These are phyloP conservation scores for Rhizophora mangle DNA, from an alignment of 345 rosid genomes.

Conservation along the genomic window DNA sequence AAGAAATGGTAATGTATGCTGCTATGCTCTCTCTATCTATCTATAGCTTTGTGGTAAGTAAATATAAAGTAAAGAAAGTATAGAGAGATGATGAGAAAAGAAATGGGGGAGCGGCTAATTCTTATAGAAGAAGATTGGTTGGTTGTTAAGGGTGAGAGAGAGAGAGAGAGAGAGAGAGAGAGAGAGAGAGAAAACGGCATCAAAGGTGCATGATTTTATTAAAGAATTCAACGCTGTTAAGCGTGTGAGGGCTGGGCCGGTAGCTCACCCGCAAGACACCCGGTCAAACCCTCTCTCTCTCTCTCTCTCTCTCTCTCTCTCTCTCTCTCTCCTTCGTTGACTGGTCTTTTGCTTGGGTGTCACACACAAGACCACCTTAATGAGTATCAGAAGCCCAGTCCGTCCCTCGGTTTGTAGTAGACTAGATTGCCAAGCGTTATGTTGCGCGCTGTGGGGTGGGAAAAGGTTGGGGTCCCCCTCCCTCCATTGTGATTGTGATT, in stretches of 20 bases:
- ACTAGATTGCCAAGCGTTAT: too few relatives aligned
- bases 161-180: neutral
- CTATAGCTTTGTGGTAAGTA: neutral
- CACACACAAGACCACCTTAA: too few relatives aligned
- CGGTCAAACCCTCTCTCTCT: too few relatives aligned
- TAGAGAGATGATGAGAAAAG: constrained; percentile 19
- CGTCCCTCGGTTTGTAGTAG: too few relatives aligned
- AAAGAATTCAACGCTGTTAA: constrained; percentile 93
- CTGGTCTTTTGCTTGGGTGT: neutral
- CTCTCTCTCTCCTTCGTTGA: constrained; percentile 6
- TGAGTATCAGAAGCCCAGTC: too few relatives aligned
- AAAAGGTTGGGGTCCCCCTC: too few relatives aligned
- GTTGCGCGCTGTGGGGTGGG: too few relatives aligned
- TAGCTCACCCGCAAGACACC: constrained; percentile 89
- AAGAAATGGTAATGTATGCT: too few relatives aligned
- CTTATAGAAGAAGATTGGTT: constrained; percentile 17
- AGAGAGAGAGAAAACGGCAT: constrained; percentile 24
- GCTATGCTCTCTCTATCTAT: too few relatives aligned
- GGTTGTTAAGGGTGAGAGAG: neutral
- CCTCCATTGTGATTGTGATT: too few relatives aligned
- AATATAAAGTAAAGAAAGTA: constrained; percentile 1
- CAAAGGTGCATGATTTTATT: constrained; percentile 77
- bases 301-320: constrained; percentile 10
- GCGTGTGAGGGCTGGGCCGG: constrained; percentile 80
- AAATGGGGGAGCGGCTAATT: constrained; percentile 22